Conservation (phyloP, 2,329 filamentous ascomycete species). For the Tolypocladium endophyticum region DNA sequence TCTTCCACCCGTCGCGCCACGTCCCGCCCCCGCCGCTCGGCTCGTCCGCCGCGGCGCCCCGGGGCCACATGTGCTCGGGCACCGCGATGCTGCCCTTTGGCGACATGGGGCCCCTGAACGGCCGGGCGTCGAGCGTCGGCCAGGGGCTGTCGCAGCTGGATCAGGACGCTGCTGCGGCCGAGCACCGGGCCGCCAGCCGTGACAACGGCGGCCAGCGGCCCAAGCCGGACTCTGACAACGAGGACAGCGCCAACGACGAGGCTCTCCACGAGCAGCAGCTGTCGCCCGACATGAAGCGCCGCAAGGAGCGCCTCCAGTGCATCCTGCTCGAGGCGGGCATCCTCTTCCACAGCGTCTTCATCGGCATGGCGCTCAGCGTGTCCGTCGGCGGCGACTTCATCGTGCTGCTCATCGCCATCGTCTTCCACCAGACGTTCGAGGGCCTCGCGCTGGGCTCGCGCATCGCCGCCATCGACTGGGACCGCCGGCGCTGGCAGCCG, state of each 20-base stretch:
- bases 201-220: constrained; percentile 3
- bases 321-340: constrained; percentile 72
- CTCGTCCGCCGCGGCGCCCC: not conserved
- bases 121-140: constrained; percentile 22
- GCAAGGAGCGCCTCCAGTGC: constrained; percentile 63
- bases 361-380: constrained; percentile 74
- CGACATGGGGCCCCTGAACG: constrained; percentile 21
- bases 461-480: constrained; percentile 45
- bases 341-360: constrained; percentile 54
- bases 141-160: constrained; percentile 20
- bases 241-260: constrained; percentile 14
- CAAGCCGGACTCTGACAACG: constrained; percentile 9
- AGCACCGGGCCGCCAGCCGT: constrained; percentile 6
- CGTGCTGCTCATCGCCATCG: constrained; percentile 68
- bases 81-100: constrained; percentile 18
- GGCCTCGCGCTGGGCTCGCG: constrained; percentile 55
- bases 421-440: constrained; percentile 55
- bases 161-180: not conserved
- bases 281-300: constrained; percentile 43
- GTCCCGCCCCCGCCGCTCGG: constrained; percentile 8
- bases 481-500: constrained; percentile 30
- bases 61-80: constrained; percentile 5
- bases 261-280: constrained; percentile 12
- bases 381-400: constrained; percentile 66
- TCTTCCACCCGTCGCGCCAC: constrained; percentile 36